Conservation (phyloP, 2,329 filamentous ascomycete species). For the Nemania sp. region DNA sequence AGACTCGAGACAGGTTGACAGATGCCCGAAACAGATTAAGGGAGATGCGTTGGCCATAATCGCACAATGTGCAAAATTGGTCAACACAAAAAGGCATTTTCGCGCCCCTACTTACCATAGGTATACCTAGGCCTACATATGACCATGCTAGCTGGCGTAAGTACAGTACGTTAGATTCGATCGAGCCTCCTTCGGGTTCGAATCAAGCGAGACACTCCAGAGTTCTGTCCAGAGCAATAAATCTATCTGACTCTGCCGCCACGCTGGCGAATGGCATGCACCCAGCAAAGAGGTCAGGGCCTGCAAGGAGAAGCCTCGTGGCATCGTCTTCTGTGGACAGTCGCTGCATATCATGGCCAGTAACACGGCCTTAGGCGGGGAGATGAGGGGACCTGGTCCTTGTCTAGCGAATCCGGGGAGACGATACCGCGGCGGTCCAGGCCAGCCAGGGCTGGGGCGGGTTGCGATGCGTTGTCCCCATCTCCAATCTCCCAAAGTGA, state of each 20-base stretch:
- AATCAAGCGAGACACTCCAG: constrained; percentile 6
- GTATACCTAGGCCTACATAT: too few relatives aligned
- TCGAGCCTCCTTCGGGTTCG: neutral
- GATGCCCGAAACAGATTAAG: constrained; percentile 21
- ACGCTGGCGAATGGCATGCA: constrained; percentile 8
- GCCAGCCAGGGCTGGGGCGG: constrained; percentile 28
- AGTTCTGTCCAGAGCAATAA: neutral
- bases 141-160: too few relatives aligned
- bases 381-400: constrained; percentile 17
- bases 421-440: constrained; percentile 20
- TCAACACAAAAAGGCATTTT: neutral
- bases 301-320: constrained; percentile 29
- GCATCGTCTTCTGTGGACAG: constrained; percentile 22
- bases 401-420: constrained; percentile 25
- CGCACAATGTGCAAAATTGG: constrained; percentile 12
- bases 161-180: too few relatives aligned
- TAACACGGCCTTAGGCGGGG: constrained; percentile 11
- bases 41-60: constrained; percentile 8
- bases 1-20: constrained; percentile 3
- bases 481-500: constrained; percentile 35
- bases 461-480: constrained; percentile 35
- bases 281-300: constrained; percentile 20
- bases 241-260: constrained; percentile 8
- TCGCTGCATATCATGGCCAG: constrained; percentile 21
- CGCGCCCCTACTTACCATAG: too few relatives aligned